Conservation (phyloP, 2,329 filamentous ascomycete species). For the Aspergillus tubingensis region DNA sequence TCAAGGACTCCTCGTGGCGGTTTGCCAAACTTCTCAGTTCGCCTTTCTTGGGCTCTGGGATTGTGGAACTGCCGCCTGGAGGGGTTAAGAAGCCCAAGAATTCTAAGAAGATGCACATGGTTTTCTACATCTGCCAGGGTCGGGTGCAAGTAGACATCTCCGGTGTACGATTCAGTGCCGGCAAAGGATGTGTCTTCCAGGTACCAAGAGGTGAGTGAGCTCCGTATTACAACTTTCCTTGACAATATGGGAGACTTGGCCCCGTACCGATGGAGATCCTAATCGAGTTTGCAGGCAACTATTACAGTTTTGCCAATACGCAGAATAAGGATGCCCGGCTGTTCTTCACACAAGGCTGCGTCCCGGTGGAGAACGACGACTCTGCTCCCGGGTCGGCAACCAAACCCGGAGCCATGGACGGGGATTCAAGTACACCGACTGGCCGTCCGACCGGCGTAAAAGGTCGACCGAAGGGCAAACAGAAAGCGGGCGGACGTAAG, state of each 20-base stretch:
- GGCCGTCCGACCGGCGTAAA: constrained; percentile 23
- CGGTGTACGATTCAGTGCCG: constrained; percentile 69
- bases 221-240: not conserved
- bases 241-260: not conserved
- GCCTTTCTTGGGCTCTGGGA: constrained; percentile 83
- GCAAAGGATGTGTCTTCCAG: constrained; percentile 87
- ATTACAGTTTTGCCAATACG: constrained; percentile 87
- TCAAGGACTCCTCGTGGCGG: constrained; percentile 70
- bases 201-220: constrained; percentile 80
- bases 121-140: constrained; percentile 86
- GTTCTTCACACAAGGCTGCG: constrained; percentile 91
- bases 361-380: constrained; percentile 43
- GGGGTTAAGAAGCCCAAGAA: constrained; percentile 89
- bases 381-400: constrained; percentile 26
- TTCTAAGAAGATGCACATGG: constrained; percentile 93
- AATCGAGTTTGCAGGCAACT: constrained; percentile 67
- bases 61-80: constrained; percentile 83
- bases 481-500: constrained; percentile 26
- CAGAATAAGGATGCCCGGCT: constrained; percentile 71
- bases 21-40: constrained; percentile 86
- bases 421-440: constrained; percentile 21
- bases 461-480: constrained; percentile 38
- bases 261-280: not conserved
- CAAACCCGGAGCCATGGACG: constrained; percentile 27
- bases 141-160: constrained; percentile 73